Conservation (phyloP, 2,329 filamentous ascomycete genomes). For the Intubia oerlemansii region DNA sequence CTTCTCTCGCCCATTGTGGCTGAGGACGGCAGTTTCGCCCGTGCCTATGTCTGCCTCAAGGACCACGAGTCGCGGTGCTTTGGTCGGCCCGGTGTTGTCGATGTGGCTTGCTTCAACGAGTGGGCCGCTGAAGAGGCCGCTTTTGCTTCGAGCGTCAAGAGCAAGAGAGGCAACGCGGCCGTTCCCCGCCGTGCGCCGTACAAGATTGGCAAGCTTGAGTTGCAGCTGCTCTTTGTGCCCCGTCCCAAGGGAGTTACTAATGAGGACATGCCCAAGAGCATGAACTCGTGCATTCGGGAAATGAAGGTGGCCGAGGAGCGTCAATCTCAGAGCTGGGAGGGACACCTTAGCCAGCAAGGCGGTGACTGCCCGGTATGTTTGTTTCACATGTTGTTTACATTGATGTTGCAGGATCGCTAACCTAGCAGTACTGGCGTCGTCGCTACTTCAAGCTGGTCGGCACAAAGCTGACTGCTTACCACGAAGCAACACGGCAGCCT, state of each 20-base stretch:
- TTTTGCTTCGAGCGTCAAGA: conserved; percentile 74
- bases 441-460: conserved; percentile 91
- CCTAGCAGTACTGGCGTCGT: conserved; percentile 73
- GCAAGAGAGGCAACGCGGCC: conserved; percentile 56
- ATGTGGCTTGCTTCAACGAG: conserved; percentile 93
- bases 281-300: conserved; percentile 89
- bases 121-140: conserved; percentile 78
- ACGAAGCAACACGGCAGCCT: conserved; percentile 86
- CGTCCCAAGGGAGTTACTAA: conserved; percentile 72
- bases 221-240: conserved; percentile 87
- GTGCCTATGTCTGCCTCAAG: conserved; percentile 82
- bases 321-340: conserved; percentile 61
- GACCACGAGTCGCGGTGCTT: conserved; percentile 80
- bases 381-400: not conserved
- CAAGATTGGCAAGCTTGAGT: conserved; percentile 80
- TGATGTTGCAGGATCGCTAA: conserved; percentile 14
- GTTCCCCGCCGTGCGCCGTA: conserved; percentile 80
- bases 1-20: conserved; percentile 70
- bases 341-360: conserved; percentile 84
- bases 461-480: conserved; percentile 81
- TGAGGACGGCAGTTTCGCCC: conserved; percentile 81
- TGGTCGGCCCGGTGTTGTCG: conserved; percentile 68
- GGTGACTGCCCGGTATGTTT: conserved; percentile 83
- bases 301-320: conserved; percentile 76
- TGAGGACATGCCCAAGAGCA: conserved; percentile 98